Percentiles rank a stretch among this genome's conserved stretches.
Conservation (phyloP, 1,139 yeast species). For the Saccharomyces hybrid region DNA sequence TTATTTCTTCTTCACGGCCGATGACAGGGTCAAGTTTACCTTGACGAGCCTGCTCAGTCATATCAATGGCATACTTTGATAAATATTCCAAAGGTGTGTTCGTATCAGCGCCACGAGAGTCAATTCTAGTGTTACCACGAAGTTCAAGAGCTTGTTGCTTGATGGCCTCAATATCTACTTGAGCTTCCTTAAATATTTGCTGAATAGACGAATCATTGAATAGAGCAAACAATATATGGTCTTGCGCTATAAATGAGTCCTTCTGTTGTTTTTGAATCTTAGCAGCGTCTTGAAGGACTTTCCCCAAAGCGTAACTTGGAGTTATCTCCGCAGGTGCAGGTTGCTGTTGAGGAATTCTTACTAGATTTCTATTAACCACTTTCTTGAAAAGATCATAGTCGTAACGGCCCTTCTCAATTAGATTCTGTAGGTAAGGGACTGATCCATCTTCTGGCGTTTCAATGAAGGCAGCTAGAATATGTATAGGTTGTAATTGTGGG, state of each 20-base stretch:
- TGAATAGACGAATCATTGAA: conserved; percentile 70
- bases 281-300: conserved; percentile 58
- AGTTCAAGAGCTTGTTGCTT: conserved; percentile 76
- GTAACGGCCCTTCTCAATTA: conserved; percentile 78
- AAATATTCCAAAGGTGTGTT: conserved; percentile 77
- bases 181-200: conserved; percentile 65
- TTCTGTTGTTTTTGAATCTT: conserved; percentile 81
- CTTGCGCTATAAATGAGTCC: conserved; percentile 89
- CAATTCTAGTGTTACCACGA: conserved; percentile 89
- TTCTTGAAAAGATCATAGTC: conserved; percentile 82
- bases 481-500: conserved; percentile 77
- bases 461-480: conserved; percentile 86
- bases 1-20: conserved; percentile 96
- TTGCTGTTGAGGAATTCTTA: conserved; percentile 74
- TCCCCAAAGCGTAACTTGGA: conserved; percentile 64
- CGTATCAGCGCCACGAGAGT: conserved; percentile 90
- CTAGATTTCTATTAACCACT: conserved; percentile 70
- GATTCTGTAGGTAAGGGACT: conserved; percentile 61
- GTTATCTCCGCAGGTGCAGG: conserved; percentile 79
- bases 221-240: conserved; percentile 79
- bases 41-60: conserved; percentile 86
- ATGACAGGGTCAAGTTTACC: conserved; percentile 97
- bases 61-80: conserved; percentile 81
- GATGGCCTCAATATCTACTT: conserved; percentile 60
- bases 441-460: conserved; percentile 66